These are phyloP conservation scores for Brachypodium distachyon DNA, from an alignment of 202 grass and related monocot genomes.

Conservation along the genomic window DNA sequence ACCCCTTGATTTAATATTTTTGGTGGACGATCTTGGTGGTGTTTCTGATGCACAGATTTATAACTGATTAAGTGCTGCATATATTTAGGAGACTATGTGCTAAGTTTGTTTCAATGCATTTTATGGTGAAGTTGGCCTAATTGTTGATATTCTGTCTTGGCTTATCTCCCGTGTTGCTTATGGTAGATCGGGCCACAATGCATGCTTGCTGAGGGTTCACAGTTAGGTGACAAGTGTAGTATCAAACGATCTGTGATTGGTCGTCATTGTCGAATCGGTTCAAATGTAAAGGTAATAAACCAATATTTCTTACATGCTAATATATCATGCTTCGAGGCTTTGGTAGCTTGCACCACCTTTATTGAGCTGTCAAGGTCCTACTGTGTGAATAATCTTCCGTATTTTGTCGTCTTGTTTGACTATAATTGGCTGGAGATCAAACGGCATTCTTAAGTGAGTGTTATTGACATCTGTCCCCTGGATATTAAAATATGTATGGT, in stretches of 20 bases:
- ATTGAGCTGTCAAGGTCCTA: background rate
- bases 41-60: background rate
- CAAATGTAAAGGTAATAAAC: slow-evolving; percentile 82
- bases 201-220: slow-evolving; percentile 91
- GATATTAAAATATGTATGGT: no score
- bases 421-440: background rate
- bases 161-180: slow-evolving; percentile 20
- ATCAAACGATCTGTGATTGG: slow-evolving; percentile 97
- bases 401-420: background rate
- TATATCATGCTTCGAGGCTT: background rate
- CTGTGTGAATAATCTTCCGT: no score
- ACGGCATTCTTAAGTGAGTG: background rate
- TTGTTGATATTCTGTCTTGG: background rate
- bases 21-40: background rate
- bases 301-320: background rate
- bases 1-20: background rate
- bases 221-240: slow-evolving; percentile 96
- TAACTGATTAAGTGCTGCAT: background rate
- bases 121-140: background rate
- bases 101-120: no score
- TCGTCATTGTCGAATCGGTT: slow-evolving; percentile 96
- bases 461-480: no score
- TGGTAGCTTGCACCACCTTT: background rate
- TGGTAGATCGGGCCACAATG: slow-evolving; percentile 87
- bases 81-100: background rate